Evolutionary conservation across 768 basidiomycete genomes (phyloP), one percentile per base, ranked within the genome.

Genomic region (Saitozyma podzolica): DNA sequence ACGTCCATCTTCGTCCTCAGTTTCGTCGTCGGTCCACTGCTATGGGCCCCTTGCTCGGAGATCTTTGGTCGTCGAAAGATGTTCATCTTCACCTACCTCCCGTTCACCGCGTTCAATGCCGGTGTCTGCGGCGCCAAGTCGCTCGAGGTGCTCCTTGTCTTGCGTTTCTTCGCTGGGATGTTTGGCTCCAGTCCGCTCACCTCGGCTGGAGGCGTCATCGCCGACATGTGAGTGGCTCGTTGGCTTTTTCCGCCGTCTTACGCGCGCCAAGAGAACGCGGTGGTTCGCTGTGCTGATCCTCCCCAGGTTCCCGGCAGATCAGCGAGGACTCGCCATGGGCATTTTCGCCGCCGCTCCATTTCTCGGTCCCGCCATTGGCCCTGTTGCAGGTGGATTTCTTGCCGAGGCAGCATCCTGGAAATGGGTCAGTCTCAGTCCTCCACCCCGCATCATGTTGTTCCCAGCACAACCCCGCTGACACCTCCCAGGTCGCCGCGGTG

Each of bases 151-250:
- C 56, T 81, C 8, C 61, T 82, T 42, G 51, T 80, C 40, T 76
- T 81, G 39, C 69, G 81, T 9, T 76, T 81, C 63, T 57, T 81
- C 9, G 71, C 76, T 16, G 81, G 80, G 2, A 70, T 68, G 37
- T 72, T 70, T 47, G 81, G 80, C 3, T 61, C 72, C 4, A 72
- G 73, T 52, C 67, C 75, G 0, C 63, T 81, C 48, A 80, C 80
- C 40, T 80, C 80, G 47, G 73, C 79, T 0, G 80, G 70, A 16
- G 70, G 73, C 9, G 64, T 72, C 53, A 73, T 78, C 39, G 58
- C 69, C 17, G 79, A 80, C 52, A 50, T 74, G 48, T 74, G 29
- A 29, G 29, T 29, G 29, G 29, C 29, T 29, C 29, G 29, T 29
- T 5, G 29, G 29, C 29, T 29, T 29, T 29, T 29, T 29, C 29